phyloP scores from a whole-genome alignment of 306 rosid species.

The Cicer cuneatum region DNA sequence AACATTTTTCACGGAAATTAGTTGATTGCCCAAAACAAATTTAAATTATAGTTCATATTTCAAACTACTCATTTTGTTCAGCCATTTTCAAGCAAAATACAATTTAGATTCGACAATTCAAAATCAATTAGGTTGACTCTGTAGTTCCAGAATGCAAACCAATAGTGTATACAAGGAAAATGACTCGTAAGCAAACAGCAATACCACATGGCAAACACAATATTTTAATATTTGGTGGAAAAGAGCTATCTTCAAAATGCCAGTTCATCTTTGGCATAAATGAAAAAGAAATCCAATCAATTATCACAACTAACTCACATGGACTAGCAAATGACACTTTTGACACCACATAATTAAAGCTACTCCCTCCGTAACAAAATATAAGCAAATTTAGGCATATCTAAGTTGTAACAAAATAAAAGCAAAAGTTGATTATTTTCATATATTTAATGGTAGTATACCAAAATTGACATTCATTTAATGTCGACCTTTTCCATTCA shows the following conservation, averaged over 20 bases:
- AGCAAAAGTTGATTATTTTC: too few relatives aligned
- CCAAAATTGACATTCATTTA: too few relatives aligned
- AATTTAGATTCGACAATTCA: not conserved
- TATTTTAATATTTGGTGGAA: slow-evolving; percentile 1
- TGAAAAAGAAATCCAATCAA: not conserved
- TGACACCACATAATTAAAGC: slow-evolving; percentile 17
- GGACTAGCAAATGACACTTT: not conserved
- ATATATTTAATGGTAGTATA: too few relatives aligned
- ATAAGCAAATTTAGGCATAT: too few relatives aligned
- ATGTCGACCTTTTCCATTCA: too few relatives aligned
- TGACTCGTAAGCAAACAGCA: not conserved
- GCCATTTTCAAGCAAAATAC: not conserved
- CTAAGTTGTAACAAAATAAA: too few relatives aligned
- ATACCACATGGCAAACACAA: not conserved
- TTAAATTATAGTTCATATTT: not conserved
- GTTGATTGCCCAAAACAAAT: not conserved
- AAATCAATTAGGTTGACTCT: not conserved
- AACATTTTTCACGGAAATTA: not conserved
- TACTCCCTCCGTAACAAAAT: too few relatives aligned
- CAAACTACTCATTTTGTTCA: not conserved
- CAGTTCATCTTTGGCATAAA: not conserved
- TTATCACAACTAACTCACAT: not conserved
- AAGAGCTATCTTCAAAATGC: not conserved
- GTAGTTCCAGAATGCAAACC: not conserved
- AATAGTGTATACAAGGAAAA: not conserved